Evolutionary conservation across 164 flowering plant genomes (phyloP).

Genomic region (Euptelea pleiosperma): DNA sequence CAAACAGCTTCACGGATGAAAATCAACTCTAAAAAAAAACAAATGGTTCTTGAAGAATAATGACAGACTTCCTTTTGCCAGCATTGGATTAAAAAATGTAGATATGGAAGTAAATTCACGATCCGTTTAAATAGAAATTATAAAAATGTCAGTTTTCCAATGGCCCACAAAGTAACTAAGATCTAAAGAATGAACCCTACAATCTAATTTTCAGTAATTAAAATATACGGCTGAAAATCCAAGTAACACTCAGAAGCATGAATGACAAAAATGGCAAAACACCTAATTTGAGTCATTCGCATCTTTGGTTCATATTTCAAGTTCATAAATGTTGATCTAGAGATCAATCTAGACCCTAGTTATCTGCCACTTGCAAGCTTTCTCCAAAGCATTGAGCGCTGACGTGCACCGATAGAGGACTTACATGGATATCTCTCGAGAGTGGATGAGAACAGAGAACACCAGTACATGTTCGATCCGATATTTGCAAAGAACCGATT

Average conservation of each 20-base stretch:
- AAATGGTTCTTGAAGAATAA: background rate
- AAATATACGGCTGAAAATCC: too few relatives aligned
- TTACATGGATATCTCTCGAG: slow-evolving; percentile 89
- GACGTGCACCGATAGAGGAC: too few relatives aligned
- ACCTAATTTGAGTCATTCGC: too few relatives aligned
- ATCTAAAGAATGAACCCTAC: too few relatives aligned
- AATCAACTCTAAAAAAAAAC: background rate
- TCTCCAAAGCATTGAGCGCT: too few relatives aligned
- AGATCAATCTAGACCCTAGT: background rate
- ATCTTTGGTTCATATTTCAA: too few relatives aligned
- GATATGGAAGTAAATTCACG: background rate
- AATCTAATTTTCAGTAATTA: too few relatives aligned
- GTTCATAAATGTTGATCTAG: background rate
- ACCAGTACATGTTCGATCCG: slow-evolving; percentile 96
- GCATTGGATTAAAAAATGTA: background rate
- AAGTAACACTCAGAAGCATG: too few relatives aligned
- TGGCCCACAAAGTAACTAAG: too few relatives aligned
- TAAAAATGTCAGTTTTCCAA: background rate
- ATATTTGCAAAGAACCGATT: slow-evolving; percentile 48
- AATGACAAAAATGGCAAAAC: too few relatives aligned
- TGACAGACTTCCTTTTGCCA: background rate
- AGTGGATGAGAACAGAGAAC: slow-evolving; percentile 91
- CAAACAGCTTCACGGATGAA: background rate
- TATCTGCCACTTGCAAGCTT: background rate
- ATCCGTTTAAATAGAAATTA: background rate